A percentile compares a stretch with the other conserved stretches of the same genome.
These are phyloP conservation scores for Colletotrichum eleusines DNA, from an alignment of 2,329 filamentous ascomycete genomes.

Conservation along the genomic window DNA sequence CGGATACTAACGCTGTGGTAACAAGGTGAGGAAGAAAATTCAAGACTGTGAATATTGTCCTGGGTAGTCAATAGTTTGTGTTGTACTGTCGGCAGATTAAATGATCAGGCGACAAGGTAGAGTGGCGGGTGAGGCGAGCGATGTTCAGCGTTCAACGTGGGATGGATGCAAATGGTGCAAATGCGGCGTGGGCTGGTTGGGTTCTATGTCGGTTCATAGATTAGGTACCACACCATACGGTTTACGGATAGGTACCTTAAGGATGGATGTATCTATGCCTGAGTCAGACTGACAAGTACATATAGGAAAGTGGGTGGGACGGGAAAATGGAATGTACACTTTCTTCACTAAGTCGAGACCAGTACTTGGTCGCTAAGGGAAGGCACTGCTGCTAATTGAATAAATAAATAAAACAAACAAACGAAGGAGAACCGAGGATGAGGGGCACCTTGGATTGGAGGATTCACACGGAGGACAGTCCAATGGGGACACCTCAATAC, in stretches of 20 bases:
- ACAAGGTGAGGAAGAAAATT: not conserved
- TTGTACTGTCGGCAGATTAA: not conserved
- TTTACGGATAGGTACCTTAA: not conserved
- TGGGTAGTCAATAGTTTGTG: not conserved
- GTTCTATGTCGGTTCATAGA: not conserved
- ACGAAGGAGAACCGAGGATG: too few species aligned
- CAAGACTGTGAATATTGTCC: not conserved
- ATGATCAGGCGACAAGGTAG: not conserved
- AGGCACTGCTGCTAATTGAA: not conserved
- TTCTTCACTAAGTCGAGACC: not conserved
- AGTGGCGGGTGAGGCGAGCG: not conserved
- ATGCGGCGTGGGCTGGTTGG: conserved; percentile 12
- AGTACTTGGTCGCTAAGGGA: not conserved
- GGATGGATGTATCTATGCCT: not conserved
- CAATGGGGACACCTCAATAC: not conserved
- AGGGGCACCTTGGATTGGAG: not conserved
- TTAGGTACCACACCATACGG: not conserved
- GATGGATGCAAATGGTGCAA: conserved; percentile 11
- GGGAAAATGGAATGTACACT: not conserved
- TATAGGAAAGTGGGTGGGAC: too few species aligned
- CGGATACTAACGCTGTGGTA: not conserved
- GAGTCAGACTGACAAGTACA: not conserved
- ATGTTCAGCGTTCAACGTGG: conserved; percentile 9
- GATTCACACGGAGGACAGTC: not conserved
- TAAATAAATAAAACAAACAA: not conserved